A percentile compares a stretch with the other conserved stretches of the same genome.
phyloP scores from a whole-genome alignment of 345 rosid genomes.

The Lenwebbia sp. region DNA sequence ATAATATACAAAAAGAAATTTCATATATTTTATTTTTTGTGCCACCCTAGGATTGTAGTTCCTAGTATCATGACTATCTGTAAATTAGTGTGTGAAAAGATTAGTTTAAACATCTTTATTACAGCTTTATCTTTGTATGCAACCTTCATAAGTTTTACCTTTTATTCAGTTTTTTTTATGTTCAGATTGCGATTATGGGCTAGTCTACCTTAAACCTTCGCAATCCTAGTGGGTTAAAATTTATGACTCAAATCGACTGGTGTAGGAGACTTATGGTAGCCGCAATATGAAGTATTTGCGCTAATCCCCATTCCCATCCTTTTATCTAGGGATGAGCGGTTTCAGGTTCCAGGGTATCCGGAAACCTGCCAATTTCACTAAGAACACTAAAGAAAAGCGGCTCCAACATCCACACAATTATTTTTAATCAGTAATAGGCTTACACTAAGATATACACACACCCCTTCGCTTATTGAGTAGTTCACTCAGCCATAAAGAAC shows the following conservation, averaged over 20 bases:
- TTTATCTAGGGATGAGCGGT: neutral
- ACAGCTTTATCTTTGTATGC: neutral
- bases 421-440: too few relatives aligned
- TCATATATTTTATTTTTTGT: too few relatives aligned
- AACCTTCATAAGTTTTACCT: neutral
- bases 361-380: too few relatives aligned
- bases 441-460: too few relatives aligned
- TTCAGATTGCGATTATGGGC: neutral
- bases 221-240: neutral
- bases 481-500: too few relatives aligned
- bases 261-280: neutral
- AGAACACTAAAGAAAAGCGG: too few relatives aligned
- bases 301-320: neutral
- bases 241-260: neutral
- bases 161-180: neutral
- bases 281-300: neutral
- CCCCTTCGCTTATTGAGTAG: too few relatives aligned
- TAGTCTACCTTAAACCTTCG: neutral
- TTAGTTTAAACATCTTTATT: neutral
- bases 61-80: neutral
- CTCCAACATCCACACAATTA: too few relatives aligned
- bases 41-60: too few relatives aligned
- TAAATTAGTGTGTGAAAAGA: neutral
- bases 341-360: too few relatives aligned
- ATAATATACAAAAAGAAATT: too few relatives aligned